Percentiles rank a stretch among this genome's conserved stretches.
phyloP scores from a whole-genome alignment of 2,329 filamentous ascomycete species.

The Grosmannia clavigera region DNA sequence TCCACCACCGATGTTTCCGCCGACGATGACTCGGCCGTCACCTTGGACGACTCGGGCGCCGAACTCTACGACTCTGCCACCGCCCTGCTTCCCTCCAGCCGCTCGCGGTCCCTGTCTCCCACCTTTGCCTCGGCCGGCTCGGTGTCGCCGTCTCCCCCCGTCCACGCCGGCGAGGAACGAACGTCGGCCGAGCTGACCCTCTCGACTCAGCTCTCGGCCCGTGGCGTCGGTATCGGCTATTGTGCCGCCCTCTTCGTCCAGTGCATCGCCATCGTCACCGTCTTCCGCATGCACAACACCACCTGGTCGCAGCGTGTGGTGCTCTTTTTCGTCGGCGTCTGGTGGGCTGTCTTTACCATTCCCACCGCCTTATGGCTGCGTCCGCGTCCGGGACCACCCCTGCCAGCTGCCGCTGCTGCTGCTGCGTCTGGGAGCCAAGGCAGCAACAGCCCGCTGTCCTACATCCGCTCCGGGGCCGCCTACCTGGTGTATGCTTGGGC shows the following conservation, averaged over 20 bases:
- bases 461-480: constrained; percentile 18
- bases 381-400: constrained; percentile 74
- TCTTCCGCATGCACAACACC: constrained; percentile 60
- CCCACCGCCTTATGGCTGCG: constrained; percentile 81
- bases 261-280: constrained; percentile 63
- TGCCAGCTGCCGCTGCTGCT: constrained; percentile 28
- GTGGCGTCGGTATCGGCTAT: constrained; percentile 90
- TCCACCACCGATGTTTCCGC: background rate
- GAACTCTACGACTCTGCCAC: constrained; percentile 22
- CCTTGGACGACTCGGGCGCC: background rate
- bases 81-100: constrained; percentile 27
- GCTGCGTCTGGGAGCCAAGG: constrained; percentile 8
- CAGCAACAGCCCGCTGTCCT: constrained; percentile 15
- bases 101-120: background rate
- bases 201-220: constrained; percentile 82
- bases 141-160: background rate
- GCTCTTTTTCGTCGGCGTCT: constrained; percentile 72
- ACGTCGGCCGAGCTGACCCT: constrained; percentile 60
- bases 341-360: constrained; percentile 90
- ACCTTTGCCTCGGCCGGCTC: background rate
- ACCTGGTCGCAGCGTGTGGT: constrained; percentile 80
- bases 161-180: constrained; percentile 26
- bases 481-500: constrained; percentile 81
- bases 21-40: constrained; percentile 14
- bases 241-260: constrained; percentile 77